A percentile compares a stretch with the other conserved stretches of the same genome.
These are phyloP conservation scores for Aureobasidium sp. DNA, from an alignment of 2,329 filamentous ascomycete genomes.

Conservation along the genomic window DNA sequence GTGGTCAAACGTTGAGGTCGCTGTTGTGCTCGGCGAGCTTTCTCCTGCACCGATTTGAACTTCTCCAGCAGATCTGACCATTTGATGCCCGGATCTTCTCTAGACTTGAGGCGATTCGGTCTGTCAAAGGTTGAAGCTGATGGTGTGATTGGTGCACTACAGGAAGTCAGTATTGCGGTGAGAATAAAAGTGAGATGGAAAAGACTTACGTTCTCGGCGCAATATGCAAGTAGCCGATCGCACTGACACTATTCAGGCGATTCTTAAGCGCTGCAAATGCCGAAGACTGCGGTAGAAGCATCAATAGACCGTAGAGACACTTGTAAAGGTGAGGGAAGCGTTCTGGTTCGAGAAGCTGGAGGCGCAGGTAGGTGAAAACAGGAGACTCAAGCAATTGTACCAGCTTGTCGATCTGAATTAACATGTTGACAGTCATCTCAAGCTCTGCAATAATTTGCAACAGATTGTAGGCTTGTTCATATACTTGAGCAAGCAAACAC, in stretches of 20 bases:
- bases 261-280: constrained; percentile 97
- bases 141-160: constrained; percentile 23
- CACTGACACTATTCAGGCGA: constrained; percentile 90
- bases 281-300: constrained; percentile 96
- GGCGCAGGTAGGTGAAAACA: constrained; percentile 92
- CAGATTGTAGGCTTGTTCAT: constrained; percentile 94
- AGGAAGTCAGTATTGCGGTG: constrained; percentile 11
- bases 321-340: constrained; percentile 84
- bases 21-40: constrained; percentile 61
- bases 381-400: constrained; percentile 95
- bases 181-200: constrained; percentile 16
- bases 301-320: constrained; percentile 90
- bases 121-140: constrained; percentile 31
- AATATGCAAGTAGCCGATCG: constrained; percentile 89
- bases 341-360: constrained; percentile 92
- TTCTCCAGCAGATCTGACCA: constrained; percentile 94
- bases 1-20: constrained; percentile 14
- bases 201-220: constrained; percentile 56
- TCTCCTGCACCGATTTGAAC: constrained; percentile 85
- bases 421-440: constrained; percentile 97
- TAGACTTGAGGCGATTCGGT: constrained; percentile 66
- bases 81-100: constrained; percentile 68
- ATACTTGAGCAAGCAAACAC: constrained; percentile 90
- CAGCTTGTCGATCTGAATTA: constrained; percentile 98
- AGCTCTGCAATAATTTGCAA: constrained; percentile 93